phyloP scores from a whole-genome alignment of 2,329 filamentous ascomycete species.

The Trichoderma koningiopsis region DNA sequence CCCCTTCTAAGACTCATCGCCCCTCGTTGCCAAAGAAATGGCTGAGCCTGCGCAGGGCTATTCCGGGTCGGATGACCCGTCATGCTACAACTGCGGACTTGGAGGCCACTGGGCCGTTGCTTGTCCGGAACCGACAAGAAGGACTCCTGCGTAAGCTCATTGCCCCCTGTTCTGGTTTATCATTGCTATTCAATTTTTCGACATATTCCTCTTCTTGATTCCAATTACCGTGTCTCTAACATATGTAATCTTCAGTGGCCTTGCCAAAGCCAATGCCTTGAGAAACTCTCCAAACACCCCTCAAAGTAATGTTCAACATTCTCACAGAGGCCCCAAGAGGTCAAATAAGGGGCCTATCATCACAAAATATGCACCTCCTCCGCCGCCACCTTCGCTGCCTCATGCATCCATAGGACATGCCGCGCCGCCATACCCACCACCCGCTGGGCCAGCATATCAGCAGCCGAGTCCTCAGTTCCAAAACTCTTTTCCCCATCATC shows the following conservation, averaged over 20 bases:
- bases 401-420: constrained; percentile 24
- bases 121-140: constrained; percentile 54
- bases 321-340: constrained; percentile 37
- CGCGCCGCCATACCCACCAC: constrained; percentile 32
- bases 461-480: constrained; percentile 32
- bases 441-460: constrained; percentile 33
- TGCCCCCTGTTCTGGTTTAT: constrained; percentile 1
- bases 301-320: constrained; percentile 35
- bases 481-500: constrained; percentile 32
- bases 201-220: neutral
- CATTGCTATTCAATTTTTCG: neutral
- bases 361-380: constrained; percentile 40
- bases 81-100: constrained; percentile 58
- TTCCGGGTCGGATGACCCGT: constrained; percentile 40
- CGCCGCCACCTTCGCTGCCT: neutral
- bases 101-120: constrained; percentile 55
- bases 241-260: constrained; percentile 36
- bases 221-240: neutral
- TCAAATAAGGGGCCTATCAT: constrained; percentile 40
- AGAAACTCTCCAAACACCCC: constrained; percentile 38
- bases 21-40: constrained; percentile 32
- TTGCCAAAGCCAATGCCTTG: constrained; percentile 39
- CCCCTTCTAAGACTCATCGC: neutral
- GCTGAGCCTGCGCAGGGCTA: constrained; percentile 36
- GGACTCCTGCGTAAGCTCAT: constrained; percentile 52